phyloP scores from a whole-genome alignment of 495 filamentous ascomycete species.

The Penicillium psychrofluorescens region DNA sequence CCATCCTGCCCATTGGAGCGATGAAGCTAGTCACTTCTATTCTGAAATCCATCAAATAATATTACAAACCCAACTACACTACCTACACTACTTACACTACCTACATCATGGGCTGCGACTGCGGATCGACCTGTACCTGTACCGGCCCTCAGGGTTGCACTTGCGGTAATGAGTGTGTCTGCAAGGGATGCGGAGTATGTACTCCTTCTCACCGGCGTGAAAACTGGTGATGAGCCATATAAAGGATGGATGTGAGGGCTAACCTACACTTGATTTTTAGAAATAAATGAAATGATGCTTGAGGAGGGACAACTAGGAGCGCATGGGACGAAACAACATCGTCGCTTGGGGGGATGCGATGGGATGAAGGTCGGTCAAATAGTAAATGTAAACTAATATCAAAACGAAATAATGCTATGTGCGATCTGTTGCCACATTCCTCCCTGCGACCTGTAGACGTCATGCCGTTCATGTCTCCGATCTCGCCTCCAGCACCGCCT shows the following conservation, averaged over 20 bases:
- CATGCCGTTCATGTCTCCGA: neutral
- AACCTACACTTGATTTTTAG: conserved; percentile 1
- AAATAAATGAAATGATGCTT: neutral
- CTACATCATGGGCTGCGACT: conserved; percentile 31
- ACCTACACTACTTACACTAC: neutral
- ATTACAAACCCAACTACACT: neutral
- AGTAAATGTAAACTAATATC: neutral
- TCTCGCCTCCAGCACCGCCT: conserved; percentile 17
- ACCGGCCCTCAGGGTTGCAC: conserved; percentile 29
- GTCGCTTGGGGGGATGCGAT: too few relatives aligned
- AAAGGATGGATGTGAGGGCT: conserved; percentile 11
- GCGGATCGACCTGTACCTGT: conserved; percentile 33
- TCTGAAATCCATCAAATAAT: neutral
- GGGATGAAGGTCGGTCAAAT: too few relatives aligned
- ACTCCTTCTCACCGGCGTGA: neutral
- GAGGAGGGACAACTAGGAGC: too few relatives aligned
- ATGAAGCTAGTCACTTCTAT: too few relatives aligned
- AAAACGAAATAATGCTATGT: neutral
- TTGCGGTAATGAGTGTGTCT: conserved; percentile 32
- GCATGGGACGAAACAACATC: too few relatives aligned
- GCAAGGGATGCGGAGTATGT: conserved; percentile 43
- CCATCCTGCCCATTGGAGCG: neutral
- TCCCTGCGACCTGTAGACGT: conserved; percentile 2
- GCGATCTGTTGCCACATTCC: neutral
- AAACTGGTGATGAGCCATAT: conserved; percentile 1